Conservation (phyloP, 1,284 basidiomycete species). For the Fistulina hepatica region DNA sequence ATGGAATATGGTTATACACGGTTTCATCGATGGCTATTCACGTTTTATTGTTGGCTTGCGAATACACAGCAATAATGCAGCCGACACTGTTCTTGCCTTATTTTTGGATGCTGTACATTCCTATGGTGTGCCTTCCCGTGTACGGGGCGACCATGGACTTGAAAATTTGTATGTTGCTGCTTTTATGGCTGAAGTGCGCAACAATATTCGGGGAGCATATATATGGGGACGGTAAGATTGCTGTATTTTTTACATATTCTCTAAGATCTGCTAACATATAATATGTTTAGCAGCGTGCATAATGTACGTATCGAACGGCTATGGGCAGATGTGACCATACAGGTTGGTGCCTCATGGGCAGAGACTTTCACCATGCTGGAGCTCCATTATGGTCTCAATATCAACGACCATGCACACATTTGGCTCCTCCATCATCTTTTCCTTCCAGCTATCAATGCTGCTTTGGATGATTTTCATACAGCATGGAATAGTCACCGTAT, state of each 20-base stretch:
- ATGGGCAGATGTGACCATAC: constrained; percentile 20
- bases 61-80: constrained; percentile 21
- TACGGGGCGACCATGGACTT: constrained; percentile 24
- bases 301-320: constrained; percentile 21
- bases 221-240: constrained; percentile 24
- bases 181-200: constrained; percentile 18
- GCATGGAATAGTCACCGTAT: constrained; percentile 22
- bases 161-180: constrained; percentile 24
- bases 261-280: neutral
- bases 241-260: neutral
- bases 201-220: constrained; percentile 18
- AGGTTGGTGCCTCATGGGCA: constrained; percentile 18
- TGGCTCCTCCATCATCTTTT: constrained; percentile 23
- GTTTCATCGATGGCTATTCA: constrained; percentile 23
- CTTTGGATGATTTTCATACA: no score
- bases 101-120: constrained; percentile 15
- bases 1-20: constrained; percentile 25
- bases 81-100: constrained; percentile 20
- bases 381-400: constrained; percentile 16
- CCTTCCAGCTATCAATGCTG: constrained; percentile 17
- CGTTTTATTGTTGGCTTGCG: constrained; percentile 18
- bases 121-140: constrained; percentile 19
- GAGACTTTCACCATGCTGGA: constrained; percentile 17
- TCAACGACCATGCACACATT: constrained; percentile 17
- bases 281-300: constrained; percentile 13